Evolutionary conservation across 2,329 filamentous ascomycete genomes (phyloP).

Genomic region (Xylaria sp.): DNA sequence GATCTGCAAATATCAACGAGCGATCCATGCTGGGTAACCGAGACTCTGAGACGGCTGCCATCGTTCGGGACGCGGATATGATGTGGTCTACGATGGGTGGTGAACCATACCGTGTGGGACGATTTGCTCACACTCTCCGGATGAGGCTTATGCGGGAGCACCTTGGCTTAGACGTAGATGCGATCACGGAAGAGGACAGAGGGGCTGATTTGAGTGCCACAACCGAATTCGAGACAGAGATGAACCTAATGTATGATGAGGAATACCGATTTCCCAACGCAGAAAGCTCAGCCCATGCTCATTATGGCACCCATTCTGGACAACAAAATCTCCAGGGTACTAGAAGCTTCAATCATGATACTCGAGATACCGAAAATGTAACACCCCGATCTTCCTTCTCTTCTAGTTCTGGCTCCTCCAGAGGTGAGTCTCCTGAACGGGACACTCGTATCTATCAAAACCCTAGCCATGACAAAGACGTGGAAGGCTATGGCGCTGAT

Average conservation of each 20-base stretch:
- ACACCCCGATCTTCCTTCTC: conserved; percentile 40
- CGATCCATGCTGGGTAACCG: conserved; percentile 91
- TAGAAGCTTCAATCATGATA: conserved; percentile 48
- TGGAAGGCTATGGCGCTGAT: conserved; percentile 81
- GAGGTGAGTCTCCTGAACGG: conserved; percentile 45
- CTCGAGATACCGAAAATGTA: conserved; percentile 34
- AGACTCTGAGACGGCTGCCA: conserved; percentile 90
- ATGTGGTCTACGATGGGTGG: conserved; percentile 92
- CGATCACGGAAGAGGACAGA: conserved; percentile 82
- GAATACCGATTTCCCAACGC: conserved; percentile 49
- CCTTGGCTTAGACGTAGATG: conserved; percentile 93
- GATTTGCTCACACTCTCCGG: conserved; percentile 91
- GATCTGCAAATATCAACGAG: conserved; percentile 98
- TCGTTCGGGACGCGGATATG: conserved; percentile 94
- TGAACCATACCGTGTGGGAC: conserved; percentile 86
- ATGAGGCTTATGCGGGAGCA: conserved; percentile 97
- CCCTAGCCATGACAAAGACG: conserved; percentile 74
- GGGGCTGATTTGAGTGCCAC: conserved; percentile 71
- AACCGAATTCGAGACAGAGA: conserved; percentile 65
- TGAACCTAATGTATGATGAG: conserved; percentile 70
- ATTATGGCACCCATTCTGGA: conserved; percentile 23
- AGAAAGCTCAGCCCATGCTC: conserved; percentile 39
- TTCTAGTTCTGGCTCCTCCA: conserved; percentile 48
- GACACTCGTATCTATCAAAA: conserved; percentile 71
- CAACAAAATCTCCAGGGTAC: conserved; percentile 35